These are phyloP conservation scores for Podila epicladia DNA, from an alignment of 192 early-diverging fungal genomes.

Conservation along the genomic window DNA sequence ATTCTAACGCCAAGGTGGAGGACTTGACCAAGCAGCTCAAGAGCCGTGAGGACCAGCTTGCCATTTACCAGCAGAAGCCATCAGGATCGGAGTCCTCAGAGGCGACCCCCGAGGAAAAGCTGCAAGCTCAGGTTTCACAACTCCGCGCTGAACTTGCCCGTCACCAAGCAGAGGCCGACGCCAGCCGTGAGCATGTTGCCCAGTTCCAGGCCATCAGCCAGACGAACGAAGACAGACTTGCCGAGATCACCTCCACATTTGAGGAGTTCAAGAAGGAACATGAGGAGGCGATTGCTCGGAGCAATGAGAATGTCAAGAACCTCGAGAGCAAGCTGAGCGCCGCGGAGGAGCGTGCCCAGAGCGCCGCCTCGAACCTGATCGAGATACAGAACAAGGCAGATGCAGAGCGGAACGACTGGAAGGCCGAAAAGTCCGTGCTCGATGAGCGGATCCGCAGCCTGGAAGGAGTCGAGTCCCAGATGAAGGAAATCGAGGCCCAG, in stretches of 20 bases:
- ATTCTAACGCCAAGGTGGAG: constrained; percentile 58
- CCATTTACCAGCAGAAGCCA: constrained; percentile 48
- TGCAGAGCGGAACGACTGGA: constrained; percentile 48
- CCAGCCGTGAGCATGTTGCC: constrained; percentile 57
- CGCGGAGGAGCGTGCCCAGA: constrained; percentile 37
- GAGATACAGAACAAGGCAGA: constrained; percentile 59
- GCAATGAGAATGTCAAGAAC: constrained; percentile 23
- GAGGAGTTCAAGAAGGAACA: constrained; percentile 72
- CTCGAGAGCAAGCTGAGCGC: constrained; percentile 44
- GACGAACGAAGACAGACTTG: constrained; percentile 69
- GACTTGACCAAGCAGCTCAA: constrained; percentile 56
- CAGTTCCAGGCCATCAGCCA: constrained; percentile 68
- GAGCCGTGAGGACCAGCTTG: constrained; percentile 57
- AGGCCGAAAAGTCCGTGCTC: constrained; percentile 41
- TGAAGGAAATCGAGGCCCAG: constrained; percentile 24
- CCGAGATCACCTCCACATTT: constrained; percentile 71
- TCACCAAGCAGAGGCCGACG: constrained; percentile 63
- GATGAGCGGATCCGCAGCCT: constrained; percentile 44
- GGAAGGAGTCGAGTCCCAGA: constrained; percentile 15
- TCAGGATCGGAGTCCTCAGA: constrained; percentile 24
- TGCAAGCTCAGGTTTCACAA: constrained; percentile 53
- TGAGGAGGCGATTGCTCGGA: constrained; percentile 47
- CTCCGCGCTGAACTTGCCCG: constrained; percentile 60
- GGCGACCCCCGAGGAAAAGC: constrained; percentile 35
- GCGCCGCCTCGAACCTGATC: constrained; percentile 32